Base-by-base conservation (phyloP, 192 early-diverging fungal species). In the Rhizophagus clarus region DNA sequence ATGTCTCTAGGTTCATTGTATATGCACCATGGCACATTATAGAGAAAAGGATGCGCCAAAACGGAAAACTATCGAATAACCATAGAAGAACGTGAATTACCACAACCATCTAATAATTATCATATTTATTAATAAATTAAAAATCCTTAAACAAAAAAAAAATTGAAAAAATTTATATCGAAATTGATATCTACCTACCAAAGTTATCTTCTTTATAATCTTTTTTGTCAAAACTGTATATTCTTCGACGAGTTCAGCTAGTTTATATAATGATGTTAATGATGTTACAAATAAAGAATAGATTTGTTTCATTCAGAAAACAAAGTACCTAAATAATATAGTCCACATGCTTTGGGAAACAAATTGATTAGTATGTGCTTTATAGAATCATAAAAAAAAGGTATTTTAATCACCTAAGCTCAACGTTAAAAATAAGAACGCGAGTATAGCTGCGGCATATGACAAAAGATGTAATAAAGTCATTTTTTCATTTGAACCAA, bases 21-120 rank as follows among this genome's bases (percentile, higher is more conserved):
- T 99, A 99, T 26, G 94, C 88, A 11, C 86, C 88, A 83, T 96
- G 95, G 70, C 94, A 94, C 15, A 83, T 80, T 22, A 95, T 78
- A 2, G 97, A 96, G 63, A 95, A 92, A 20, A 84, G 32, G 11
- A 91, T 85, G 47, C 94, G 92, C 51, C 85, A 81, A 76, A 92
- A 87, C 4, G 97, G 93, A 20, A 97, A 82, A 8, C 92, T 87
- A 83, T 98, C 97, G n/a, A 97, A 79, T 12, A 94, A 77, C 82
- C 88, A 89, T 22, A 98, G 87, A 61, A 92, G 74, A 14, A 94
- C 47, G 81, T 96, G 96, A 49, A 93, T 75, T 15, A 80, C 86
- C 42, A 93, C 88, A 7, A 95, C 89, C 9, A 83, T 74, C 92
- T 92, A 84, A 29, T 68, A 31, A 66, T 60, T 60, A 34, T 34